phyloP scores from a whole-genome alignment of 2,329 filamentous ascomycete species.

The Blastomyces percursus region DNA sequence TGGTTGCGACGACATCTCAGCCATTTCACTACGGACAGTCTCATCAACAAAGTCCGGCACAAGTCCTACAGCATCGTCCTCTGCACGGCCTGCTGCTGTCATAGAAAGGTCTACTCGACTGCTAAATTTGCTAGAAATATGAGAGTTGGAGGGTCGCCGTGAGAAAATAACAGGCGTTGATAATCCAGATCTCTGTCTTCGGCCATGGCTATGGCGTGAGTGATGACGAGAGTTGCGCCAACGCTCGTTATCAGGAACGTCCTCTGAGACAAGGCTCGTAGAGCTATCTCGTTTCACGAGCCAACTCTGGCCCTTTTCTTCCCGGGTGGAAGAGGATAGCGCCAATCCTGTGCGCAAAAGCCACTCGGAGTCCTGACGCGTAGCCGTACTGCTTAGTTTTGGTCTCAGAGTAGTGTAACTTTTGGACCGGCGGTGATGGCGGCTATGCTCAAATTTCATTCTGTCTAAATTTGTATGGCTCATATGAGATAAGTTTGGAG shows the following conservation, averaged over 20 bases:
- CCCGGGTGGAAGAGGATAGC: slow-evolving; percentile 46
- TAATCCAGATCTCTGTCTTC: slow-evolving; percentile 24
- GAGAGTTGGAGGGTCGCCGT: slow-evolving; percentile 26
- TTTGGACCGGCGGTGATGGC: slow-evolving; percentile 16
- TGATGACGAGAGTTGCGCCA: slow-evolving; percentile 15
- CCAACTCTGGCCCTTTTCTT: slow-evolving; percentile 54
- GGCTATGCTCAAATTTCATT: slow-evolving; percentile 19
- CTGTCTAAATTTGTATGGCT: slow-evolving; percentile 29
- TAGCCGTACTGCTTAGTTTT: slow-evolving; percentile 10
- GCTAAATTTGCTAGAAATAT: slow-evolving; percentile 22
- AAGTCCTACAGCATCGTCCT: slow-evolving; percentile 15
- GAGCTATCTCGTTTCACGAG: slow-evolving; percentile 45
- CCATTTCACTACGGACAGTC: slow-evolving; percentile 31
- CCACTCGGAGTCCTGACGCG: slow-evolving; percentile 42
- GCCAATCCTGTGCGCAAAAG: slow-evolving; percentile 48
- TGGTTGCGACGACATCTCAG: slow-evolving; percentile 9
- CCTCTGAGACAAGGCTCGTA: slow-evolving; percentile 40
- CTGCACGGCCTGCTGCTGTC: slow-evolving; percentile 19
- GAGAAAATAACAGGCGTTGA: slow-evolving; percentile 28
- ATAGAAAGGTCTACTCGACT: slow-evolving; percentile 30
- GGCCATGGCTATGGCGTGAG: slow-evolving; percentile 20
- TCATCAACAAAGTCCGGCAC: slow-evolving; percentile 43
- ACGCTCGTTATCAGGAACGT: slow-evolving; percentile 23
- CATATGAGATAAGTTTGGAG: slow-evolving; percentile 24
- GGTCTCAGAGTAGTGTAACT: slow-evolving; percentile 9